Conservation (phyloP, 192 early-diverging fungal genomes). For the Diversispora epigaea region DNA sequence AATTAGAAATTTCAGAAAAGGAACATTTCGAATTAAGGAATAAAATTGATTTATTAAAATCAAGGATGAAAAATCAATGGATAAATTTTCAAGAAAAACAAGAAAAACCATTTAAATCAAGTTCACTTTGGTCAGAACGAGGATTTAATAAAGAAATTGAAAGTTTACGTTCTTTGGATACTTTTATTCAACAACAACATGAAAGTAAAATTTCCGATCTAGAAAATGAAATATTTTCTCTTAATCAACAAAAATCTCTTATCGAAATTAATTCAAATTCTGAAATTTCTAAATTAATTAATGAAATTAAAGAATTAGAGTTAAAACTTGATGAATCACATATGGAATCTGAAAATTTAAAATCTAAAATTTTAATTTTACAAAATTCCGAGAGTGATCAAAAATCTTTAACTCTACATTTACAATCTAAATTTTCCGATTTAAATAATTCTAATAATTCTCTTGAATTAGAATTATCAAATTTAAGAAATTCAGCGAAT, state of each 20-base stretch:
- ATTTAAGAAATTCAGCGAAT: neutral
- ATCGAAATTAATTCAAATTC: no score
- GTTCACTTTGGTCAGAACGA: neutral
- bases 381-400: neutral
- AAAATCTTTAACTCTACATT: slow-evolving; percentile 6
- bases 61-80: neutral
- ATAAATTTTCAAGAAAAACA: neutral
- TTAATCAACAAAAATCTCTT: neutral
- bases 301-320: slow-evolving; percentile 20
- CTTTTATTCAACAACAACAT: neutral
- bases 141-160: slow-evolving; percentile 11
- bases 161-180: neutral
- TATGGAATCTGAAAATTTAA: slow-evolving; percentile 12
- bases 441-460: neutral
- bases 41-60: slow-evolving; percentile 14
- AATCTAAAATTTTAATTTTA: neutral
- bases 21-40: neutral
- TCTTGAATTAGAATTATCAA: neutral
- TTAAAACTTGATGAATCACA: neutral
- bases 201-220: neutral
- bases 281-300: neutral
- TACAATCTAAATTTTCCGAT: slow-evolving; percentile 1
- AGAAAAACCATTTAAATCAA: neutral
- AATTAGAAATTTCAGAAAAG: slow-evolving; percentile 7
- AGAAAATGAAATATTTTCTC: neutral